phyloP scores from a whole-genome alignment of 352 stramenopile species.

The Globisporangium acanthophoron region DNA sequence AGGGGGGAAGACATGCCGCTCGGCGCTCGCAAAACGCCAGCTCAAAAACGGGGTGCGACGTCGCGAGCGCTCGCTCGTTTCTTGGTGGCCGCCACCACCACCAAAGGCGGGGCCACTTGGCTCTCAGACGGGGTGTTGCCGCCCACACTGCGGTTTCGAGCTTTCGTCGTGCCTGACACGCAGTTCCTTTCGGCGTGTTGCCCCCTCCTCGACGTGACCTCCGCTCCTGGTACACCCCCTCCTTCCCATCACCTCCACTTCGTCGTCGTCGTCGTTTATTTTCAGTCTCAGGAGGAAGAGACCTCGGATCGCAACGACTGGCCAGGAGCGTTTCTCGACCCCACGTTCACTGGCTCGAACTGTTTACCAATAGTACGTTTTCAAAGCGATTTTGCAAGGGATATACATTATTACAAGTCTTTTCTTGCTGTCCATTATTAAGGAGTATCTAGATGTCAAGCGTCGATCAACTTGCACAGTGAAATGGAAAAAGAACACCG shows the following conservation, averaged over 20 bases:
- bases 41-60: conserved; percentile 6
- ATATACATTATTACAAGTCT: too few species aligned
- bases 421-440: too few species aligned
- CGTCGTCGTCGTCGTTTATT: too few species aligned
- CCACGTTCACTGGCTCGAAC: not conserved
- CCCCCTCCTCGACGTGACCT: conserved; percentile 4
- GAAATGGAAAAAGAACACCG: not conserved
- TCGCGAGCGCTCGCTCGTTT: not conserved
- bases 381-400: not conserved
- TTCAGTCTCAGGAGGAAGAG: too few species aligned
- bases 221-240: not conserved
- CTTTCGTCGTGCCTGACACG: conserved; percentile 14
- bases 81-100: too few species aligned
- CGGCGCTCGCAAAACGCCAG: conserved; percentile 6
- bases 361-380: not conserved
- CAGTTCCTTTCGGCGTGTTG: conserved; percentile 13
- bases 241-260: not conserved
- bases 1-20: not conserved
- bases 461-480: not conserved
- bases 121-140: too few species aligned
- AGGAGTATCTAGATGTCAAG: not conserved
- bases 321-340: not conserved
- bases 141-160: not conserved
- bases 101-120: too few species aligned
- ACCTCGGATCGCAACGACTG: conserved; percentile 4